phyloP scores from a whole-genome alignment of 2,329 filamentous ascomycete species.

The Paecilomyces dactylethromorphus region DNA sequence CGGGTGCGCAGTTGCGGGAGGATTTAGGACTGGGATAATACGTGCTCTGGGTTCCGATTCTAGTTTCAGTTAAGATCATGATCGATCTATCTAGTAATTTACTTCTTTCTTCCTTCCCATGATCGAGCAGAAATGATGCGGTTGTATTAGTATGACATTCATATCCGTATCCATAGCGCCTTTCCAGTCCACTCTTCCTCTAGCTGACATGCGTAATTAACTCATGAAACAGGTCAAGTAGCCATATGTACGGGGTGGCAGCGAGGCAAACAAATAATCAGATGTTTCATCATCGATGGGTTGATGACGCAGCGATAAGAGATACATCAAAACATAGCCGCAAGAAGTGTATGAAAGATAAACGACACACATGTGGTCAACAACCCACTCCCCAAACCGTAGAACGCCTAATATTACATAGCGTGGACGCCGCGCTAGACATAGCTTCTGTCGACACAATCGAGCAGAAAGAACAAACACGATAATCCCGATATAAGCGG shows the following conservation, averaged over 20 bases:
- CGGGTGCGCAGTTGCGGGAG: conserved; percentile 8
- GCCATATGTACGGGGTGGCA: not conserved
- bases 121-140: not conserved
- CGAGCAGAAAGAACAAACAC: not conserved
- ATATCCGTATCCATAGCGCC: not conserved
- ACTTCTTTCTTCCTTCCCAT: not conserved
- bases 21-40: conserved; percentile 7
- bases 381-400: not conserved
- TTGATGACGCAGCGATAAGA: not conserved
- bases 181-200: not conserved
- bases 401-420: not conserved
- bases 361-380: not conserved
- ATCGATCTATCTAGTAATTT: not conserved
- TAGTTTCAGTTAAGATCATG: not conserved
- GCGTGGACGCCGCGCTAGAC: not conserved
- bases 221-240: not conserved
- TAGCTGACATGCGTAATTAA: not conserved
- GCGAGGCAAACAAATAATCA: not conserved
- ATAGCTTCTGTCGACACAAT: not conserved
- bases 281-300: not conserved
- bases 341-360: not conserved
- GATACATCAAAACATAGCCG: not conserved
- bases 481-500: not conserved
- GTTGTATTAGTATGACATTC: not conserved
- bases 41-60: not conserved